Evolutionary conservation across 192 early-diverging fungal species (phyloP).

Genomic region (Backusella circina): DNA sequence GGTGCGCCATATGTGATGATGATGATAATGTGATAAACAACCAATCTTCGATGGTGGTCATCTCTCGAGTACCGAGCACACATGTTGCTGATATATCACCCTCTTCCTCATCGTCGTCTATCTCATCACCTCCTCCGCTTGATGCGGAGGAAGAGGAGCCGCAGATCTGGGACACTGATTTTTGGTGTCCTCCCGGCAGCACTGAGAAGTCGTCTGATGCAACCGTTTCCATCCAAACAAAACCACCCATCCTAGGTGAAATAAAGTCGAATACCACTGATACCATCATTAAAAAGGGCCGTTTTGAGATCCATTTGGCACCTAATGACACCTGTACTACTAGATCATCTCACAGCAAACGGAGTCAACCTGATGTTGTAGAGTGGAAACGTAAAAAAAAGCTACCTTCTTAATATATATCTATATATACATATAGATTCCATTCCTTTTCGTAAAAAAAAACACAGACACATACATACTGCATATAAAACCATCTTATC

Average conservation of each 20-base stretch:
- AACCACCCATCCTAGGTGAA: slow-evolving; percentile 14
- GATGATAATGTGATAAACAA: background rate
- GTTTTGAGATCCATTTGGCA: slow-evolving; percentile 16
- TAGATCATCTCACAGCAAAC: background rate
- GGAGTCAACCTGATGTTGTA: background rate
- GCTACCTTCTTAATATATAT: background rate
- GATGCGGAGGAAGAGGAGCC: background rate
- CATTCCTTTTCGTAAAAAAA: background rate
- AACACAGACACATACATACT: background rate
- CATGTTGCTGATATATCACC: background rate
- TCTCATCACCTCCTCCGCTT: background rate
- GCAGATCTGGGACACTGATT: background rate
- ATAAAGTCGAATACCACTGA: background rate
- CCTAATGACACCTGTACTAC: background rate
- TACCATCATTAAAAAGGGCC: slow-evolving; percentile 10
- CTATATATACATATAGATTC: no score
- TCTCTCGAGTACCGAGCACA: background rate
- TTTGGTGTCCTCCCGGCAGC: background rate
- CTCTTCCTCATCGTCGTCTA: background rate
- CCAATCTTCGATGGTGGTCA: background rate
- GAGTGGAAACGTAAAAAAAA: slow-evolving; percentile 15
- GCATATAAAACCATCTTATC: no score
- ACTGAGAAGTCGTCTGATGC: background rate
- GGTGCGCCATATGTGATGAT: background rate
- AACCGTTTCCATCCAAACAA: background rate